Evolutionary conservation across 331 rosid genomes (phyloP), one percentile per base, ranked within the genome.

Genomic region (Dryas integrifolia): DNA sequence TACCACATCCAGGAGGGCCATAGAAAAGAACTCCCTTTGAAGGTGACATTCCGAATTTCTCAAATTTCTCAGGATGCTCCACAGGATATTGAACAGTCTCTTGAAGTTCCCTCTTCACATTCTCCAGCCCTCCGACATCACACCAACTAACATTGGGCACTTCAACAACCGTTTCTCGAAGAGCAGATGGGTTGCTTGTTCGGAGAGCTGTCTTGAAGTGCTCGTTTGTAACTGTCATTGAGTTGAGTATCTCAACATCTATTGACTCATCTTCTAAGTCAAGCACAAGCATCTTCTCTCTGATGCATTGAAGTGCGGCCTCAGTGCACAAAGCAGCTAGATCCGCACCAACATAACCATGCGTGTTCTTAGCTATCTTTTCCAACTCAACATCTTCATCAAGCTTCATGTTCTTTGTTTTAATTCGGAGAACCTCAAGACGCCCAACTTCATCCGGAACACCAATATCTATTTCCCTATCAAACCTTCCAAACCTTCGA

Each of bases 31-130:
- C 66, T 38, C 66, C 66, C 24, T 38, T 61, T 3, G 66, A 61
- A 3, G 66, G 66, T 38, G 66, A 61, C 66, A 39, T 61, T 2
- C 66, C 47, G 3, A 38, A 61, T 61, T 61, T 61, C 66, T 61
- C 66, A 61, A 69, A 69, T 4, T 69, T 69, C 12, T 69, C 73
- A 0, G 75, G 75, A 57, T 70, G 75, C 65, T 70, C 65, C 40
- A 70, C 75, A 4, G 66, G 75, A 43, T 71, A 71, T 14, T 71
- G 69, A 45, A 71, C 75, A 16, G 69, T 60, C 58, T 72, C 69
- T n/a, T 60, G 69, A 72, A 72, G 76, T 41, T 72, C 68, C 41
- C 60, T 72, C 68, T 72, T 59, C 1, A 72, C 58, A 58, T 9
- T 45, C 41, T 72, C 76, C 0, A 72, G 67, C 1, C 68, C 76